Base-by-base conservation (phyloP, 371 early-diverging fungal genomes). In the Fennellomyces sp. region DNA sequence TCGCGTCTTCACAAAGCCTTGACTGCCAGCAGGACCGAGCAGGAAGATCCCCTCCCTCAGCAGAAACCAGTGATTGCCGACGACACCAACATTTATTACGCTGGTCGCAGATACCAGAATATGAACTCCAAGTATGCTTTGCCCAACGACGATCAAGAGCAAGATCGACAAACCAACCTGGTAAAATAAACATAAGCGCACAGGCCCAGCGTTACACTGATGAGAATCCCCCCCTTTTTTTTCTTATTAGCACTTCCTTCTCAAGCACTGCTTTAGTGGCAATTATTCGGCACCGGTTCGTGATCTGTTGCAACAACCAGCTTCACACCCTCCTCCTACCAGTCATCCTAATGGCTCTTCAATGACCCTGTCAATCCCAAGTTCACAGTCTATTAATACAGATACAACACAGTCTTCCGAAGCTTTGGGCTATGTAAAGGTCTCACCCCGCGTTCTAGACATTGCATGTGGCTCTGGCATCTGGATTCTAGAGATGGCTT, bases 401-500 rank as follows among this genome's bases (percentile, higher is more conserved):
- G 15, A 36, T 36, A 15, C 5, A n/a, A 11, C 17, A 41, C 41
- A 41, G 17, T 3, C 17, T 36, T n/a, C n/a, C n/a, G n/a, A n/a
- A n/a, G n/a, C n/a, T n/a, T n/a, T n/a, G 5, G 4, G 19, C 3
- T 15, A 15, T 25, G n/a, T 13, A 19, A 59, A 51, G 19, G 39
- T 51, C 2, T 51, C 55, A 47, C 68, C 76, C 0, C 64, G 58
- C 19, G 68, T 75, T 17, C 55, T 80, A 15, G 80, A 80, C 51
- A 56, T 76, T 45, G 75, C 70, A 8, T 80, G 80, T 61, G 77
- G 77, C 6, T 68, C 73, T 31, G 80, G 80, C 8, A 69, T 66
- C 33, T 80, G 80, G 80, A 56, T 82, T 3, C 52, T 84, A 10
- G 87, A 87, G 65, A 83, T 87, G 78, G 80, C 84, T 5, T 65